Base-by-base conservation (phyloP, 345 rosid species). In the Linum usitatissimum region DNA sequence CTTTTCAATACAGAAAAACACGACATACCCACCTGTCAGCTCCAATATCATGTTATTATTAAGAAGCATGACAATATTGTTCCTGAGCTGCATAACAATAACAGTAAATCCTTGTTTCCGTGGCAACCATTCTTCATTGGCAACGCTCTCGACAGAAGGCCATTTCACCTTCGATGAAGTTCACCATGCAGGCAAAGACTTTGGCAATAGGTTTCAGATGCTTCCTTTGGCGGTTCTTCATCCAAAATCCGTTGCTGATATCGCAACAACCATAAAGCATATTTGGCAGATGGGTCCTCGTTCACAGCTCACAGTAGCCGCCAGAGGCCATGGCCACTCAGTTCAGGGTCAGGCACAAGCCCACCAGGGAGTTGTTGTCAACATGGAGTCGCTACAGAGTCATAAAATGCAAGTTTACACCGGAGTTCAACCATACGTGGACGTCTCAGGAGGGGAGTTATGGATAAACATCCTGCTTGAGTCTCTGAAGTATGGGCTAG, bases 281-380 rank as follows among this genome's bases (percentile, higher is more conserved):
- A 64, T 86, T 70, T 87, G 93, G 91, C 78, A 75, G 79, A 80
- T 89, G 94, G 97, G 98, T 48, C 75, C 84, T 68, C 66, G 71
- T 71, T 89, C 96, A 21, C 78, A 81, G 70, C 59, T 55, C 10
- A 55, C 59, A 6, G 59, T 55, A 19, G 72, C 76, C 12, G 76
- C 72, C 1, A 73, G 76, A 64, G 76, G 76, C 19, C 76, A 61
- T 30, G 66, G 76, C 19, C 72, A 73, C 72, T 73, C 76, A 10
- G 63, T 73, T 55, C 69, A 60, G 30, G 76, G 76, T 45, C 76
- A 73, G 66, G 68, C 72, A 30, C 68, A 64, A 36, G 69, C 72
- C 30, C 63, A 60, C 18, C 62, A 20, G 18, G 76, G 76, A 48
- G 23, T 73, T 48, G 69, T 73, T 9, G 53, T 73, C 66, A 55